Evolutionary conservation across 2,329 filamentous ascomycete genomes (phyloP).

Genomic region (Penicillium sumatraense): DNA sequence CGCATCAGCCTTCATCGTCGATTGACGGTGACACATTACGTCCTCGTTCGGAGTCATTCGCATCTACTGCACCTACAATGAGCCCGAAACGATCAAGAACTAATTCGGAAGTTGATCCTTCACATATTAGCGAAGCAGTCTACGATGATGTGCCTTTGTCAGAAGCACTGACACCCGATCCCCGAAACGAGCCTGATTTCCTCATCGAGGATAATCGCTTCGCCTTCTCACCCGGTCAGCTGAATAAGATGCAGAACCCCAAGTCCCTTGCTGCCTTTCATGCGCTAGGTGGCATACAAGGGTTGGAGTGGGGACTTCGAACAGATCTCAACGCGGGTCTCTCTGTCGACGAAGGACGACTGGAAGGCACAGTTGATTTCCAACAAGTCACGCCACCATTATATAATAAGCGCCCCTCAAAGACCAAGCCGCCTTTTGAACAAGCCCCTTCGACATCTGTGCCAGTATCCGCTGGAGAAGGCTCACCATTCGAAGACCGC

Average conservation of each 20-base stretch:
- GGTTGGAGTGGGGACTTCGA: slow-evolving; percentile 78
- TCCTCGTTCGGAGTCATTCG: slow-evolving; percentile 46
- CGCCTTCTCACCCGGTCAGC: slow-evolving; percentile 77
- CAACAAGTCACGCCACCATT: slow-evolving; percentile 63
- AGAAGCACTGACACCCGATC: slow-evolving; percentile 74
- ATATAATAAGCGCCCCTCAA: slow-evolving; percentile 18
- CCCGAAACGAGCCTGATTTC: slow-evolving; percentile 77
- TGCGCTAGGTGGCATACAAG: slow-evolving; percentile 76
- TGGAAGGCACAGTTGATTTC: slow-evolving; percentile 72
- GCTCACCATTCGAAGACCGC: slow-evolving; percentile 58
- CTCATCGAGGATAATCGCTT: slow-evolving; percentile 78
- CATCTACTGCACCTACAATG: slow-evolving; percentile 41
- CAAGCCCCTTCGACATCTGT: background rate
- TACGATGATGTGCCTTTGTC: slow-evolving; percentile 44
- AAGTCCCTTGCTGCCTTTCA: slow-evolving; percentile 84
- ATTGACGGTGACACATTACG: slow-evolving; percentile 50
- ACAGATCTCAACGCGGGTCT: slow-evolving; percentile 74
- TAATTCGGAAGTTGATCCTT: too few species aligned
- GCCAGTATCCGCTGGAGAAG: slow-evolving; percentile 14
- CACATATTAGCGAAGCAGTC: slow-evolving; percentile 19
- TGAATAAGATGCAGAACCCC: slow-evolving; percentile 87
- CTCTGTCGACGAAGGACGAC: slow-evolving; percentile 71
- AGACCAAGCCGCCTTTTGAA: slow-evolving; percentile 10
- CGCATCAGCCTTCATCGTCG: slow-evolving; percentile 39
- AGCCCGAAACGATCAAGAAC: too few species aligned